Evolutionary conservation across 176 grass and related monocot species (phyloP).

Genomic region (Rhynchospora breviuscula): DNA sequence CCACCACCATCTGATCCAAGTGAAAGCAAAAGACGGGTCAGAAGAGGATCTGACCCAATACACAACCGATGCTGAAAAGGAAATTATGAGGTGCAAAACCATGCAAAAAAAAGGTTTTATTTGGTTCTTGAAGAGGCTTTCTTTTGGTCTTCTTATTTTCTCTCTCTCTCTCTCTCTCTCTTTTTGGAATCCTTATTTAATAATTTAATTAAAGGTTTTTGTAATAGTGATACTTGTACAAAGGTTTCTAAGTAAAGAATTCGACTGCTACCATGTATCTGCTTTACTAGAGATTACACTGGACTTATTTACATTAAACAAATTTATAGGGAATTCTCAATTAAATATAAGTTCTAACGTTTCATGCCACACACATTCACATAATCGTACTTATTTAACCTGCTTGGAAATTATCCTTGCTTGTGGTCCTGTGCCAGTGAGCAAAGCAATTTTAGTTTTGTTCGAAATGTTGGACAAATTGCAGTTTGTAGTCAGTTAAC

Average conservation of each 20-base stretch:
- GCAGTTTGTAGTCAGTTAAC: background rate
- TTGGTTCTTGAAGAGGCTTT: constrained; percentile 7
- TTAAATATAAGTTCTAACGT: background rate
- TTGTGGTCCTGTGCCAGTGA: background rate
- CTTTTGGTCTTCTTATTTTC: constrained; percentile 20
- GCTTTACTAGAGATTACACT: background rate
- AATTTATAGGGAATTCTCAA: background rate
- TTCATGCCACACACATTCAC: background rate
- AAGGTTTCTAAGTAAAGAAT: constrained; percentile 26
- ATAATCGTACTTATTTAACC: background rate
- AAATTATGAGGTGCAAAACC: constrained; percentile 7
- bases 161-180: background rate
- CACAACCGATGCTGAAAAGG: constrained; percentile 45
- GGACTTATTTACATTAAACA: background rate
- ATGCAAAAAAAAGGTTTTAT: background rate
- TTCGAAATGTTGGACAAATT: background rate
- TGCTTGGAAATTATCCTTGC: background rate
- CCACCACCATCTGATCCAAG: constrained; percentile 33
- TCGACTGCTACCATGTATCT: background rate
- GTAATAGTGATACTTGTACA: constrained; percentile 36
- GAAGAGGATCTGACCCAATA: constrained; percentile 55
- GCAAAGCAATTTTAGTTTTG: background rate
- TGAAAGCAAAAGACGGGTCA: constrained; percentile 52
- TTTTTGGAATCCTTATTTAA: constrained; percentile 9
- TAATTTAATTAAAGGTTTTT: constrained; percentile 34